These are phyloP conservation scores for Eutrema japonicum DNA, from an alignment of 345 rosid species.

Conservation along the genomic window DNA sequence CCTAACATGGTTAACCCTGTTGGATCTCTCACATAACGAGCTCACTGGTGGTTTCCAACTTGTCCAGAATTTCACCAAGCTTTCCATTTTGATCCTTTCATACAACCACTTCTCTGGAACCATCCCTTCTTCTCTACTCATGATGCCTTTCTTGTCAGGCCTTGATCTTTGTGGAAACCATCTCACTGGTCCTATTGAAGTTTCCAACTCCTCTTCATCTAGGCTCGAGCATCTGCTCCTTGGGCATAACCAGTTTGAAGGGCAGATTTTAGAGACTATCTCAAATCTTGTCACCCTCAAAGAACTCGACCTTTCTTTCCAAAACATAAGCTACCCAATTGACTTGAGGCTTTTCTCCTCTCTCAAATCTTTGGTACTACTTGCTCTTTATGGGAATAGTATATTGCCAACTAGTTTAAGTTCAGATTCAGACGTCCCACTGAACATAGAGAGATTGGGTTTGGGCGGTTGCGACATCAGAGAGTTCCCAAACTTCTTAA, in stretches of 20 bases:
- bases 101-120: not conserved
- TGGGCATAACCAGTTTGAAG: slow-evolving; percentile 15
- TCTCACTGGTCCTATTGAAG: slow-evolving; percentile 3
- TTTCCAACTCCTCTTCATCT: not conserved
- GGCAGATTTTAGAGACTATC: slow-evolving; percentile 8
- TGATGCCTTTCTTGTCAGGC: not conserved
- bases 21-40: not conserved
- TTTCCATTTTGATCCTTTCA: fast-evolving
- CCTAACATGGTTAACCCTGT: not conserved
- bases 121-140: slow-evolving; percentile 5
- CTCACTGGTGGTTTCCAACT: slow-evolving; percentile 25
- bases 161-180: not conserved
- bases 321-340: slow-evolving; percentile 18
- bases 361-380: slow-evolving; percentile 4
- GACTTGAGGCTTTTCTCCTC: slow-evolving; percentile 22
- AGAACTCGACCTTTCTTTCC: slow-evolving; percentile 19
- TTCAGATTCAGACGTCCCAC: not conserved
- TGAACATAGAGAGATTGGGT: not conserved
- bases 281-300: slow-evolving; percentile 1
- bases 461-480: not conserved
- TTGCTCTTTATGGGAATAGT: not conserved
- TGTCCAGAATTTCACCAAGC: slow-evolving; percentile 19
- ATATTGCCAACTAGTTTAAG: slow-evolving; percentile 7
- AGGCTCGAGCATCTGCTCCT: not conserved
- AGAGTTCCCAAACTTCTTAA: slow-evolving; percentile 22